Conservation (phyloP, 345 rosid species). For the Litchi chinensis region DNA sequence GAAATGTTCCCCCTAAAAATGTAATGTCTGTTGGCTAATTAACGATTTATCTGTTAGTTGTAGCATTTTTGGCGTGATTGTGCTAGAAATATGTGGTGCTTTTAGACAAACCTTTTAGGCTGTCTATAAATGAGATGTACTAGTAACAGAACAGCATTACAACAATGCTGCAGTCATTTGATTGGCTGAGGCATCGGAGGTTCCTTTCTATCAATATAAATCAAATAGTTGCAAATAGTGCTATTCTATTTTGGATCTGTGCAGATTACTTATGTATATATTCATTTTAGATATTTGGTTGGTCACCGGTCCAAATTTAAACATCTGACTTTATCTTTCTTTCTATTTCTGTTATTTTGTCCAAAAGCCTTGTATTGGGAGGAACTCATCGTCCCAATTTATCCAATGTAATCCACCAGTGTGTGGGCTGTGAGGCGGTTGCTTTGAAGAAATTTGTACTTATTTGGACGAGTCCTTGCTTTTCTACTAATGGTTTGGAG, state of each 20-base stretch:
- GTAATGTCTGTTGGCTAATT: background rate
- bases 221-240: background rate
- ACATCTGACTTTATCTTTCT: background rate
- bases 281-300: no score
- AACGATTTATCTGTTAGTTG: background rate
- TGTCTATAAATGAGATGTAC: background rate
- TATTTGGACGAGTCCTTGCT: background rate
- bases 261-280: background rate
- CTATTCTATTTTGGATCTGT: background rate
- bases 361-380: conserved; percentile 1
- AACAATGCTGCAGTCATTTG: no score
- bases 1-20: background rate
- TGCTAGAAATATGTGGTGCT: background rate
- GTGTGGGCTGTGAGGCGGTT: conserved; percentile 4
- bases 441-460: background rate
- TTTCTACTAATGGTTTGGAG: background rate
- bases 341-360: background rate
- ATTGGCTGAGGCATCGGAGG: background rate
- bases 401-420: background rate
- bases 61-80: conserved; percentile 6
- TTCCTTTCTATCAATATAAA: background rate
- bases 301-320: background rate
- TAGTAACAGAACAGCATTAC: background rate
- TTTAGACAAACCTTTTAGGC: background rate
- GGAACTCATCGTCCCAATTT: background rate